Base-by-base conservation (phyloP, 106 monocot genomes). In the Dioscorea alata region DNA sequence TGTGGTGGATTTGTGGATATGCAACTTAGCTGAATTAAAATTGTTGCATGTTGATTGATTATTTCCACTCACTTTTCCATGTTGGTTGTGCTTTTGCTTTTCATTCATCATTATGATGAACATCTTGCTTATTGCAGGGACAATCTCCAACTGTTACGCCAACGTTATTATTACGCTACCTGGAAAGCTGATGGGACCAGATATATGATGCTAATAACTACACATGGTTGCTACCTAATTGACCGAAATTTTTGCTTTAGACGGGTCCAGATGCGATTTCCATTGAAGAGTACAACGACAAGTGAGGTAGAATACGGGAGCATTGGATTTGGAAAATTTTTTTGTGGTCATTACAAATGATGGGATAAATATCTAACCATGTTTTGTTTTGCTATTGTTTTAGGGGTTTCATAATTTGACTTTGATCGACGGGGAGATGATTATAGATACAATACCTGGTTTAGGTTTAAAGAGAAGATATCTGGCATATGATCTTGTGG, bases 181-280 rank as follows among this genome's bases (percentile, higher is more conserved):
- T 97, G 96, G 96, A 97, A 97, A 77, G 96, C 96, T 64, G 96
- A 97, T 83, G 96, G 96, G 12, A 97, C 96, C 20, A 84, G 92
- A 69, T 97, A 97, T 73, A 92, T 97, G 96, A 97, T 97, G 92
- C 89, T 97, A 61, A 84, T 97, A 65, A 78, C 81, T 18, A 62
- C 51, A 13, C 78, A 92, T 71, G 96, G 96, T 22, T 97, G 96
- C 56, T 97, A 87, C 32, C 82, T 97, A 72, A 85, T 97, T 62
- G 96, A 97, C 75, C 78, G 96, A 48, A 97, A 86, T 68, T 97
- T 97, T 70, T 70, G 71, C 69, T 97, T 97, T 71, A 86, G 96
- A 35, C 84, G 96, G 69, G 89, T 97, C 65, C 96, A 97, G 52
- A 78, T 97, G 85, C 79, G 92, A 4, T 97, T 97, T 81, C 96